These are phyloP conservation scores for Novymonas esmeraldas DNA, from an alignment of 208 protist species.

Conservation along the genomic window DNA sequence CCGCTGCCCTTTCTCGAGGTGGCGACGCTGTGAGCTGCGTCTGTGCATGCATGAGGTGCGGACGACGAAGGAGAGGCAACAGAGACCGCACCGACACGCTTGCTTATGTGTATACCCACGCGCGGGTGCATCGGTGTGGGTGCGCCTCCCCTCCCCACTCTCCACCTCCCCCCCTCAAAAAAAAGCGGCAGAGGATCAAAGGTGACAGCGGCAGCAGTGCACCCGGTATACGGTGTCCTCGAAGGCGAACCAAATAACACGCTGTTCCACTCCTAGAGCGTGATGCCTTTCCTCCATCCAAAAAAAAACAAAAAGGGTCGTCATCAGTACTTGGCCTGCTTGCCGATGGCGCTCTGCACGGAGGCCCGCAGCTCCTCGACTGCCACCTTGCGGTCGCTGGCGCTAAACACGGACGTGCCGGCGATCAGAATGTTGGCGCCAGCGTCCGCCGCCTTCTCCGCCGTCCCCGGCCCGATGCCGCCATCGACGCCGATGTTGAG, in stretches of 20 bases:
- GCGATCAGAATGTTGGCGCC: constrained; percentile 99
- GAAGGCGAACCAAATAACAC: neutral
- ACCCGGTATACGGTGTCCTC: too few relatives aligned
- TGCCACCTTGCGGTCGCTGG: constrained; percentile 45
- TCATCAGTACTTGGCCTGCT: neutral
- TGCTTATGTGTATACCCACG: too few relatives aligned
- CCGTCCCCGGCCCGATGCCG: constrained; percentile 95
- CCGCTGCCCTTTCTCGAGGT: too few relatives aligned
- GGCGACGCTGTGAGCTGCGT: too few relatives aligned
- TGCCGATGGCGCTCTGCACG: constrained; percentile 37
- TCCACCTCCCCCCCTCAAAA: too few relatives aligned
- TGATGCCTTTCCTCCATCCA: neutral
- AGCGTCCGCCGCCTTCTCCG: constrained; percentile 91
- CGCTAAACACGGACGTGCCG: constrained; percentile 96
- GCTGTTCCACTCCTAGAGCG: neutral
- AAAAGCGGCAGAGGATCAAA: too few relatives aligned
- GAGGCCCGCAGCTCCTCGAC: constrained; percentile 54
- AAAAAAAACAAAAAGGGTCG: neutral
- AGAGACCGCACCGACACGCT: too few relatives aligned
- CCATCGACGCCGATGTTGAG: constrained; percentile 99
- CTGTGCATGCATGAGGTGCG: too few relatives aligned
- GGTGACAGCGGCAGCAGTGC: too few relatives aligned
- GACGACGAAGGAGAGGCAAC: too few relatives aligned
- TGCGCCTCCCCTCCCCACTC: too few relatives aligned
- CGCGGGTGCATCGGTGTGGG: too few relatives aligned